These are phyloP conservation scores for Teunomyces atbi DNA, from an alignment of 805 yeast species.

Conservation along the genomic window DNA sequence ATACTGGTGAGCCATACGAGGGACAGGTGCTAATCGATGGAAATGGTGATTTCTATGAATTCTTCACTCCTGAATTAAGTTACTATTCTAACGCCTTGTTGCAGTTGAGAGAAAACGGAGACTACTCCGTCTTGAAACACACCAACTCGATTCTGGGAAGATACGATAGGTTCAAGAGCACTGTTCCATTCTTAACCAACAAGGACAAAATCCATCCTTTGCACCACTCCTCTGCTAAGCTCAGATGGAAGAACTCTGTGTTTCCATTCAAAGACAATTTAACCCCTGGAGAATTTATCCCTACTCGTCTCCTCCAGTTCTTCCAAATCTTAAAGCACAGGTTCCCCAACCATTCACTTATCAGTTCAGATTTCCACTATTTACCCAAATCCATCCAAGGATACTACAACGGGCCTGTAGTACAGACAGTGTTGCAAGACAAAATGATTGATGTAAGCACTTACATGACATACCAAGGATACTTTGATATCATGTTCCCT, in stretches of 20 bases:
- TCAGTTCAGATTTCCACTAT: conserved; percentile 65
- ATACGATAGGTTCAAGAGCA: conserved; percentile 23
- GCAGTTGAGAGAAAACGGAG: conserved; percentile 51
- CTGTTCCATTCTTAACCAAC: conserved; percentile 27
- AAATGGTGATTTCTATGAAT: conserved; percentile 72
- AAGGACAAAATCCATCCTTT: conserved; percentile 56
- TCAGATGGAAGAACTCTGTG: conserved; percentile 46
- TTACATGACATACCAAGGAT: conserved; percentile 83
- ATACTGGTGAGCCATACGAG: conserved; percentile 66
- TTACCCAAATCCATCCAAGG: conserved; percentile 53
- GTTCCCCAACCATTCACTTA: conserved; percentile 75
- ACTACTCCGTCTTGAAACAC: conserved; percentile 32
- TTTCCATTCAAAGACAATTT: conserved; percentile 68
- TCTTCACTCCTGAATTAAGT: conserved; percentile 62
- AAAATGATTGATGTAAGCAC: conserved; percentile 68
- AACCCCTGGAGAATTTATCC: conserved; percentile 74
- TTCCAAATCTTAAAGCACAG: conserved; percentile 58
- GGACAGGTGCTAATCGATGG: conserved; percentile 75
- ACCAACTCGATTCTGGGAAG: conserved; percentile 20
- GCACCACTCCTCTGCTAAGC: conserved; percentile 44
- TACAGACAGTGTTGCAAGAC: conserved; percentile 69
- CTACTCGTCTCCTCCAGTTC: conserved; percentile 69
- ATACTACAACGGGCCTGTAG: conserved; percentile 68
- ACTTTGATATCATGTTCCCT: conserved; percentile 83
- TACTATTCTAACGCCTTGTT: conserved; percentile 55